Percentiles rank a stretch among this genome's conserved stretches.
phyloP scores from a whole-genome alignment of 306 rosid genomes.

The Acacia confusa region DNA sequence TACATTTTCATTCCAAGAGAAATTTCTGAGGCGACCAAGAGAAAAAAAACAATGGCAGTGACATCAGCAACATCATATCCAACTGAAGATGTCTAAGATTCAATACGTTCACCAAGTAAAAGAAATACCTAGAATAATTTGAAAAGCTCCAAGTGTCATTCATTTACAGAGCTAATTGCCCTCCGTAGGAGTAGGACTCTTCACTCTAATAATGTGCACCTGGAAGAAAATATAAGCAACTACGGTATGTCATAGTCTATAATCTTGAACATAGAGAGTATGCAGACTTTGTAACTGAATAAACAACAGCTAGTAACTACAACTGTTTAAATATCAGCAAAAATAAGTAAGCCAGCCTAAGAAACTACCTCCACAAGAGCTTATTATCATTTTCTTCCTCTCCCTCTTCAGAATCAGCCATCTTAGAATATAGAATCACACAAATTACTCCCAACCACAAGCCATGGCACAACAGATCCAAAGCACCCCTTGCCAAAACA shows the following conservation, averaged over 20 bases:
- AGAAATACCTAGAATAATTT: constrained; percentile 37
- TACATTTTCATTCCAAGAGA: neutral
- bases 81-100: neutral
- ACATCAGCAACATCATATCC: neutral
- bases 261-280: too few relatives aligned
- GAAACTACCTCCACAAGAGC: neutral
- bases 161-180: constrained; percentile 16
- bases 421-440: too few relatives aligned
- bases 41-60: neutral
- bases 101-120: neutral
- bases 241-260: too few relatives aligned
- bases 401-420: too few relatives aligned
- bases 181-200: constrained; percentile 35
- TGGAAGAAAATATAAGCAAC: constrained; percentile 43
- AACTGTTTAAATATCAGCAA: neutral
- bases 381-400: too few relatives aligned
- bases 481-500: neutral
- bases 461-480: constrained; percentile 35
- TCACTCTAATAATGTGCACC: constrained; percentile 66
- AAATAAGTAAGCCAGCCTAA: neutral
- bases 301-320: neutral
- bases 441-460: too few relatives aligned
- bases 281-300: neutral
- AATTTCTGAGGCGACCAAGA: neutral
- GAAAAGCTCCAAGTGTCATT: constrained; percentile 25